Base-by-base conservation (phyloP, 148 eudicot genomes). In the Euryodendron excelsum region DNA sequence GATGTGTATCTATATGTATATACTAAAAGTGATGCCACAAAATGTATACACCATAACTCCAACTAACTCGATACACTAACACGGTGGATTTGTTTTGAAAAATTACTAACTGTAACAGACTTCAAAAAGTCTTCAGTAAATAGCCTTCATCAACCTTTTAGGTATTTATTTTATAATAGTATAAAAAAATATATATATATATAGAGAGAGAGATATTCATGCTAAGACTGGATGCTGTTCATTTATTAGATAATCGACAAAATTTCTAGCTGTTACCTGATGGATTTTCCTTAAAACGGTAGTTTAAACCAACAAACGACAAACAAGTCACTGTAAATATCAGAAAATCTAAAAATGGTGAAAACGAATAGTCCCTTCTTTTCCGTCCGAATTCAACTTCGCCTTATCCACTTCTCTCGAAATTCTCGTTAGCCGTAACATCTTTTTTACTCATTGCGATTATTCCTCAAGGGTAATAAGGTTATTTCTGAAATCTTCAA, bases 401-500 rank as follows among this genome's bases (percentile, higher is more conserved):
- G 9, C 72, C 77, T 64, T 41, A 80, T 80, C 68, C 82, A 45
- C 27, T 48, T 50, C 15, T 0, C n/a, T 25, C 66, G 17, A 7
- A 33, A 12, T 20, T 69, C 33, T 50, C 59, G 56, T 31, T 31
- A 36, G 17, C n/a, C 45, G 52, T n/a, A 23, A 52, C 73, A 66
- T 20, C 63, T 75, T 41, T 30, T 44, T 36, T 61, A 21, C 76
- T 18, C 79, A 61, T n/a, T 69, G 27, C 64, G 73, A 31, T 72
- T 41, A 71, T 6, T 7, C 15, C 21, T 17, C 66, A 21, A 39
- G 76, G 62, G 72, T 70, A 60, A 69, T 62, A 36, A n/a, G 67
- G 85, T 83, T 77, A 79, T 79, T 83, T 79, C 52, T 3, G 27
- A 17, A 30, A 37, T 21, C 31, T 18, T 20, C 59, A 30, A 44